Percentiles rank a stretch among this genome's conserved stretches.
Conservation (phyloP, 1,139 yeast species). For the Torulaspora globosa region DNA sequence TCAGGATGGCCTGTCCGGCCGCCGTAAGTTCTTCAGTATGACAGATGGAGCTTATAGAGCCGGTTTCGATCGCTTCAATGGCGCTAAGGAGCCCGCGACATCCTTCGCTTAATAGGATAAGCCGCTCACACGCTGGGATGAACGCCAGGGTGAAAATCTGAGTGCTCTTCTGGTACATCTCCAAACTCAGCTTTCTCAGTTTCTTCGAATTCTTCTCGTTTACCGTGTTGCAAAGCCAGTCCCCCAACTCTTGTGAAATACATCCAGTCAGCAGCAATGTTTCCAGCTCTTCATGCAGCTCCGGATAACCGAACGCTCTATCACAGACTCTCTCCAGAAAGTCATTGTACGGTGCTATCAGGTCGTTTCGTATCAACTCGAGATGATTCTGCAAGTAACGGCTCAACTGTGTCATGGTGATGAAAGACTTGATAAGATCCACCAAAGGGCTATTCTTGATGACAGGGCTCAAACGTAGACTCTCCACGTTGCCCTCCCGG, state of each 20-base stretch:
- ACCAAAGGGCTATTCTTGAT: slow-evolving; percentile 6
- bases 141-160: slow-evolving; percentile 34
- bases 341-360: slow-evolving; percentile 18
- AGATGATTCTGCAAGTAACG: slow-evolving; percentile 19
- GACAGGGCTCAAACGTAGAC: slow-evolving; percentile 11
- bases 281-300: slow-evolving; percentile 16
- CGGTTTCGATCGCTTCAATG: slow-evolving; percentile 8
- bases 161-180: slow-evolving; percentile 22
- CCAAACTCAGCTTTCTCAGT: slow-evolving; percentile 50
- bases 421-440: slow-evolving; percentile 9
- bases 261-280: slow-evolving; percentile 23
- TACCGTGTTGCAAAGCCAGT: slow-evolving; percentile 50
- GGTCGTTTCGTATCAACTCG: slow-evolving; percentile 16
- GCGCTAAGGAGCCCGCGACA: slow-evolving; percentile 40
- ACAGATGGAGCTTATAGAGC: slow-evolving; percentile 4
- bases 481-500: slow-evolving; percentile 15
- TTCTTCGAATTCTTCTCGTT: slow-evolving; percentile 67
- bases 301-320: slow-evolving; percentile 15
- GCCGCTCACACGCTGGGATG: slow-evolving; percentile 56
- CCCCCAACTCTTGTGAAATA: slow-evolving; percentile 36
- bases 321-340: slow-evolving; percentile 19
- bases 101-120: slow-evolving; percentile 48
- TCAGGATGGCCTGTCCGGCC: slow-evolving; percentile 7
- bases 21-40: slow-evolving; percentile 6
- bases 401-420: slow-evolving; percentile 13